Percentiles rank a stretch among this genome's conserved stretches.
Evolutionary conservation across 305 asterid species (phyloP).

Genomic region (Solanum hybrid): DNA sequence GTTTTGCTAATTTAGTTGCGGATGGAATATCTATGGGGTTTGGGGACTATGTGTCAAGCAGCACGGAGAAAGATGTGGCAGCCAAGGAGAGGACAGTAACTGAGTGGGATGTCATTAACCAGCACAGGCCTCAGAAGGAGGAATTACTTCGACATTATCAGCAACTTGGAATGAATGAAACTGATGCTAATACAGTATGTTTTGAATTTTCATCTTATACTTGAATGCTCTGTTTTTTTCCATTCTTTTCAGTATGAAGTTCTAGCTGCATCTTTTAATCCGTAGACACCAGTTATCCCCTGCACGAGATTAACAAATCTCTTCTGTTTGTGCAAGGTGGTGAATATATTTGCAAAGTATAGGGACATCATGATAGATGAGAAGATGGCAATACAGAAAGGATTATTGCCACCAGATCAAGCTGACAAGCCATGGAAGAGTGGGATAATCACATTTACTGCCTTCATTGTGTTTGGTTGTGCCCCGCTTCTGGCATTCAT

Average conservation of each 20-base stretch:
- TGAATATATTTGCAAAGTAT: conserved; percentile 37
- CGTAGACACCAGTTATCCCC: neutral
- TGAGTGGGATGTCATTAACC: conserved; percentile 51
- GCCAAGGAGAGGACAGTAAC: conserved; percentile 41
- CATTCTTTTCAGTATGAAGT: neutral
- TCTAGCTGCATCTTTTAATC: neutral
- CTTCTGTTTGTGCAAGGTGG: conserved; percentile 24
- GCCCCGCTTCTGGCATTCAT: conserved; percentile 58
- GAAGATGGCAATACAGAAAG: conserved; percentile 38
- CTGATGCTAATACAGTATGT: conserved; percentile 41
- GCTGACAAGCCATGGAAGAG: conserved; percentile 57
- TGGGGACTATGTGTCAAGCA: conserved; percentile 56
- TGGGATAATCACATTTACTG: conserved; percentile 41
- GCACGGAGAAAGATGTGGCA: conserved; percentile 51
- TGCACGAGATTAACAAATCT: neutral
- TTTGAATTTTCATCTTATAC: neutral
- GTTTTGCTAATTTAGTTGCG: conserved; percentile 65
- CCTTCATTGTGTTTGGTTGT: conserved; percentile 46
- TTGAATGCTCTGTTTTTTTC: neutral
- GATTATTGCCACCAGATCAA: conserved; percentile 30
- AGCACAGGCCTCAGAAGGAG: conserved; percentile 24
- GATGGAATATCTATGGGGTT: conserved; percentile 79
- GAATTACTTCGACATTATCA: conserved; percentile 31
- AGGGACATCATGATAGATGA: conserved; percentile 42
- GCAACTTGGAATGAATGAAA: conserved; percentile 42